Base-by-base conservation (phyloP, 345 rosid species). In the Odontarrhena argentea region DNA sequence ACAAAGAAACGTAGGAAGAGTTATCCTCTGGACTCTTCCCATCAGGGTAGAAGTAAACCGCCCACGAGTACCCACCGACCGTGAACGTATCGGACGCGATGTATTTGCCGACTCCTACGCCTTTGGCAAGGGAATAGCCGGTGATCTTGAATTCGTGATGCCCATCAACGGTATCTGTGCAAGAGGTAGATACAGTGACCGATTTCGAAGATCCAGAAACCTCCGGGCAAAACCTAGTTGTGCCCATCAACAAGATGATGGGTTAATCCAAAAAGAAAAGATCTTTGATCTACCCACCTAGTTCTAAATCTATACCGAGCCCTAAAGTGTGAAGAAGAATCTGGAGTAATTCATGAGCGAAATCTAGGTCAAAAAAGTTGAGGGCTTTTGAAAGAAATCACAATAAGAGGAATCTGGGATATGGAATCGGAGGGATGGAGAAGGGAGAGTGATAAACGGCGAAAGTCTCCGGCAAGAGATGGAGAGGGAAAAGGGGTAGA, bases 11-110 rank as follows among this genome's bases (percentile, higher is more conserved):
- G 59, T 83, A 79, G 0, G 80, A 45, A 0, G 85, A 73, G 55
- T 84, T 80, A 67, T 88, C 92, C 80, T 88, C 92, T 1, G 70
- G 69, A 75, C 88, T 86, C 79, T 88, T 88, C 2, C 96, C 96
- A 48, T 88, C 96, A 3, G 92, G 92, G 56, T 88, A 88, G 59
- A 88, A 88, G 64, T 84, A 88, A 60, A 88, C 63, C 0, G 92
- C 92, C 96, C 96, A 86, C 30, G 79, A 82, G 62, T 84, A 83
- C 9, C 90, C 96, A 8, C 89, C 96, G 9, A 88, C 76, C 46
- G 57, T 18, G 58, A 88, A 88, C 11, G 83, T 84, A 2, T 84
- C 89, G 4, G 92, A 86, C 2, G 89, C 80, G 15, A 83, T 69
- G 74, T 74, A 88, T 73, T 88, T 86, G 49, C 89, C 90, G 26